Percentiles rank a stretch among this genome's conserved stretches.
phyloP scores from a whole-genome alignment of 495 filamentous ascomycete species.

The Neurospora intermedia region DNA sequence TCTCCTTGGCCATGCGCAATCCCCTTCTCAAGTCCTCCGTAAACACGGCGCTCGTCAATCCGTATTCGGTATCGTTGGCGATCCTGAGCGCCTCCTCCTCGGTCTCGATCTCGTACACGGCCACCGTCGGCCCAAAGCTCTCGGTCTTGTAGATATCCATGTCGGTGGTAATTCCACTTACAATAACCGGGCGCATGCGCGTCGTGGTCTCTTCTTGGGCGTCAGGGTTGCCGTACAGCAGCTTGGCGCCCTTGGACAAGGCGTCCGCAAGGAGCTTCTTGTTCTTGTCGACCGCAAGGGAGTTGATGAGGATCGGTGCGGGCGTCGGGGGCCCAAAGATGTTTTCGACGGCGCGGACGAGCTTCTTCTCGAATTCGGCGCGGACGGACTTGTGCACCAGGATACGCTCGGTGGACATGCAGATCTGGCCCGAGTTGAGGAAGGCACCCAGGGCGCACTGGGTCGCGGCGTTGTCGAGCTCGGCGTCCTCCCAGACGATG shows the following conservation, averaged over 20 bases:
- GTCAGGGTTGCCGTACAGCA: constrained; percentile 48
- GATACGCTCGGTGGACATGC: constrained; percentile 87
- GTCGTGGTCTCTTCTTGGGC: constrained; percentile 37
- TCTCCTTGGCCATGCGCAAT: constrained; percentile 60
- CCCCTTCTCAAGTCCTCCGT: constrained; percentile 67
- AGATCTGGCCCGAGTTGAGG: constrained; percentile 66
- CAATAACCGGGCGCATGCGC: constrained; percentile 60
- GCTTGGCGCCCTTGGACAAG: constrained; percentile 52
- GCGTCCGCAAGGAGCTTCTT: constrained; percentile 57
- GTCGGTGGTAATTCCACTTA: constrained; percentile 57
- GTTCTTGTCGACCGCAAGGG: constrained; percentile 53
- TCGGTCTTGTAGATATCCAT: constrained; percentile 81
- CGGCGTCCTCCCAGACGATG: constrained; percentile 56
- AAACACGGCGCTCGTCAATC: constrained; percentile 79
- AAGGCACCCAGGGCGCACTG: constrained; percentile 43
- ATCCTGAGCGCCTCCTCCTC: constrained; percentile 64
- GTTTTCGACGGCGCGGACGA: constrained; percentile 41
- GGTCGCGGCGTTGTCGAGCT: constrained; percentile 46
- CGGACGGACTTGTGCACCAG: constrained; percentile 64
- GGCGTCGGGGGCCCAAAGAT: constrained; percentile 40
- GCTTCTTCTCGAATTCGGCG: constrained; percentile 51
- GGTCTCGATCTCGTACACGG: constrained; percentile 41
- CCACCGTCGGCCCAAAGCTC: constrained; percentile 72
- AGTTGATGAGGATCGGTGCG: constrained; percentile 51
- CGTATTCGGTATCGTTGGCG: constrained; percentile 76